A percentile compares a stretch with the other conserved stretches of the same genome.
Evolutionary conservation across 192 early-diverging fungal genomes (phyloP).

Genomic region (Physocladia obscura): DNA sequence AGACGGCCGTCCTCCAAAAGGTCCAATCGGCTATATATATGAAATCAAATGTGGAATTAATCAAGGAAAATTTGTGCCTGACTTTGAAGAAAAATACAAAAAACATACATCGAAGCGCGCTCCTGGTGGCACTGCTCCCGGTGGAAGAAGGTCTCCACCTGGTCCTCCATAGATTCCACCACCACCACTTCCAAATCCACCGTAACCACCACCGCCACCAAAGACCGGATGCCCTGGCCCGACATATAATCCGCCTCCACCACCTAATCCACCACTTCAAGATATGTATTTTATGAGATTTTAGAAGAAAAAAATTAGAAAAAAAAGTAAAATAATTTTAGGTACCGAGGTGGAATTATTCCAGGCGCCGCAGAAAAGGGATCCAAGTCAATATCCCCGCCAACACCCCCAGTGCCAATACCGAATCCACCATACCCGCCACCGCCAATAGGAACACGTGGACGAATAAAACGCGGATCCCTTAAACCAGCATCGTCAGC

Average conservation of each 20-base stretch:
- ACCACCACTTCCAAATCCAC: constrained; percentile 34
- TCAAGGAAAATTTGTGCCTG: neutral
- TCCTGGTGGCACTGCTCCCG: constrained; percentile 58
- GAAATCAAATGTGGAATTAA: neutral
- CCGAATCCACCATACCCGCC: neutral
- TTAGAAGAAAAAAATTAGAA: neutral
- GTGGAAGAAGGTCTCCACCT: constrained; percentile 48
- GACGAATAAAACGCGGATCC: neutral
- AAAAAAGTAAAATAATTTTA: neutral
- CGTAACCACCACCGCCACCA: constrained; percentile 48
- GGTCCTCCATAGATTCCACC: constrained; percentile 45
- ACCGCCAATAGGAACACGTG: neutral
- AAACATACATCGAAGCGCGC: constrained; percentile 75
- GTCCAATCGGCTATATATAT: constrained; percentile 70
- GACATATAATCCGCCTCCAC: constrained; percentile 81
- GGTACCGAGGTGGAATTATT: constrained; percentile 48
- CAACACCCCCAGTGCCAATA: neutral
- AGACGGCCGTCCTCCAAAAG: constrained; percentile 62
- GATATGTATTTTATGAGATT: constrained; percentile 4
- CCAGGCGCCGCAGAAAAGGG: constrained; percentile 53
- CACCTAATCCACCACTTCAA: constrained; percentile 43
- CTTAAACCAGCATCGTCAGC: neutral
- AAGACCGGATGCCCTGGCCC: constrained; percentile 91
- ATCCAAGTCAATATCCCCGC: constrained; percentile 65
- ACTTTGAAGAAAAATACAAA: neutral